Percentiles rank a stretch among this genome's conserved stretches.
Conservation (phyloP, 768 basidiomycete genomes). For the Dioszegia aurantiaca region DNA sequence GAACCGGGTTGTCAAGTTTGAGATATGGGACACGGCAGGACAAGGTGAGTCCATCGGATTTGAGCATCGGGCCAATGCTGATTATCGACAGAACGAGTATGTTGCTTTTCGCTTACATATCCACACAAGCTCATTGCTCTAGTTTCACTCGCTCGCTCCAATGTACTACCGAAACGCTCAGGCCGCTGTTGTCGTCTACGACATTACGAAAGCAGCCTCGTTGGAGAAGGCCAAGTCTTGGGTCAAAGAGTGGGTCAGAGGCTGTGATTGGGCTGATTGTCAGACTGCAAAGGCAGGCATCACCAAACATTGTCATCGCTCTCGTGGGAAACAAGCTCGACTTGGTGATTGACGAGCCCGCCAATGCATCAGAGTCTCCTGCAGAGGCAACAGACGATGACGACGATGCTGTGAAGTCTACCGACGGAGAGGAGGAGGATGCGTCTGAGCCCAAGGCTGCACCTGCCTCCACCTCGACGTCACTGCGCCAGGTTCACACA, state of each 20-base stretch:
- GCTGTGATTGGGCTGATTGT: not conserved
- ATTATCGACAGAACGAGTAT: conserved; percentile 67
- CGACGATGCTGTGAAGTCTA: conserved; percentile 5
- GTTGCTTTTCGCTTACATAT: not conserved
- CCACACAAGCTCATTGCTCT: not conserved
- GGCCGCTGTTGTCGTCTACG: conserved; percentile 97
- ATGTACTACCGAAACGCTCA: conserved; percentile 99
- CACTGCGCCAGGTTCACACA: conserved; percentile 73
- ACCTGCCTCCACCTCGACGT: not conserved
- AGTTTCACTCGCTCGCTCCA: conserved; percentile 92
- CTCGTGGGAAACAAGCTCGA: conserved; percentile 87
- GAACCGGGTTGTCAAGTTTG: conserved; percentile 64
- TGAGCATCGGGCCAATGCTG: conserved; percentile 11
- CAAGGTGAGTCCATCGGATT: conserved; percentile 52
- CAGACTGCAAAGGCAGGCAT: conserved; percentile 86
- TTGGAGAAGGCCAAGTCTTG: conserved; percentile 99
- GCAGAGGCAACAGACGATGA: not conserved
- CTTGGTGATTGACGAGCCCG: conserved; percentile 53
- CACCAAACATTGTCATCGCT: conserved; percentile 98
- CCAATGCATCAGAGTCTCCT: no score
- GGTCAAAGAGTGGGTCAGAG: conserved; percentile 74
- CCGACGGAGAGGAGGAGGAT: conserved; percentile 18
- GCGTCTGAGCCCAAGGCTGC: not conserved
- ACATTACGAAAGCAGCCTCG: conserved; percentile 91
- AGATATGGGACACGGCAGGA: conserved; percentile 68